These are phyloP conservation scores for Microdochium paspali DNA, from an alignment of 2,329 filamentous ascomycete species.

Conservation along the genomic window DNA sequence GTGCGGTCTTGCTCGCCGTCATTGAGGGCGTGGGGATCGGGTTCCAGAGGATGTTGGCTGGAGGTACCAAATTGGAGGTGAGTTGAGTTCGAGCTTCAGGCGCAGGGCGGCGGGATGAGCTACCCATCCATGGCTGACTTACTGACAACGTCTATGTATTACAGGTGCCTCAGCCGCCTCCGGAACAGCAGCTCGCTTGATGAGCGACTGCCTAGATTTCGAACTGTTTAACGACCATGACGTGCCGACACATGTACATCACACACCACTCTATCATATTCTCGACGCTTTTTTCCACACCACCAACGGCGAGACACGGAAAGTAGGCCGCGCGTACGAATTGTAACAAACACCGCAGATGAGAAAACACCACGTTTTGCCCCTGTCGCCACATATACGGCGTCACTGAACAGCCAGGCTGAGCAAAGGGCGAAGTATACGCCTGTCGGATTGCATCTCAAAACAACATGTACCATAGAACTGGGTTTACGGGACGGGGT, in stretches of 20 bases:
- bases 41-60: slow-evolving; percentile 89
- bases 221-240: neutral
- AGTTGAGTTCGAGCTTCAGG: neutral
- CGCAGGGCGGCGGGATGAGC: neutral
- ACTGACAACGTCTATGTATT: neutral
- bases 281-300: no score
- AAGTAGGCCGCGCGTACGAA: no score
- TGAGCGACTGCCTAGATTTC: neutral
- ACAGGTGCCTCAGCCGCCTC: neutral
- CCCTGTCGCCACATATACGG: no score
- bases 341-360: no score
- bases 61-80: slow-evolving; percentile 75
- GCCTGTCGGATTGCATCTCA: no score
- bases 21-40: slow-evolving; percentile 97
- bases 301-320: no score
- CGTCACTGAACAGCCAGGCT: no score
- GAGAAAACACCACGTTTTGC: no score
- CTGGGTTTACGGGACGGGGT: no score
- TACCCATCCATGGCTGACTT: neutral
- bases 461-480: no score
- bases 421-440: no score
- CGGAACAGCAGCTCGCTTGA: neutral
- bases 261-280: neutral
- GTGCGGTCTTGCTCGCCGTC: slow-evolving; percentile 85
- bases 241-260: neutral